Evolutionary conservation across 176 grass and related monocot genomes (phyloP).

Genomic region (Triticum timopheevii): DNA sequence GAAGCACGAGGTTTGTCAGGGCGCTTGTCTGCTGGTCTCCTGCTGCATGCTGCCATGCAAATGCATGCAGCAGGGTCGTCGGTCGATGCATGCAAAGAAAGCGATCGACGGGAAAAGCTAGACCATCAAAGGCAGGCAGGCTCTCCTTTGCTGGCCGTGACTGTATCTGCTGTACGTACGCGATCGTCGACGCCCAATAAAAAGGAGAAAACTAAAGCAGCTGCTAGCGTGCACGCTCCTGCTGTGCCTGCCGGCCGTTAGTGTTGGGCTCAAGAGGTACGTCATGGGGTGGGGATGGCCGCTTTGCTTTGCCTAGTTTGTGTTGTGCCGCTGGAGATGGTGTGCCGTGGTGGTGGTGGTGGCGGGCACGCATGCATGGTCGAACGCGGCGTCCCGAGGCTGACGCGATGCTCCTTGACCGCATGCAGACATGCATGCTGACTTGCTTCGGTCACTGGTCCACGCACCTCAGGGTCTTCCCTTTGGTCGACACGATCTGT

Average conservation of each 20-base stretch:
- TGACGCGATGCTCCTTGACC: conserved; percentile 50
- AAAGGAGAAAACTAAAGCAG: not conserved
- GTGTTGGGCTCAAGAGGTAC: not conserved
- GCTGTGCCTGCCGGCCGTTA: conserved; percentile 21
- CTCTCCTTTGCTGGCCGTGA: conserved; percentile 8
- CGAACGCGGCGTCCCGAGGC: conserved; percentile 33
- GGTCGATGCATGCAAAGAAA: conserved; percentile 40
- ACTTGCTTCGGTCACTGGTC: conserved; percentile 30
- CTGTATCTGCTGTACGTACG: not conserved
- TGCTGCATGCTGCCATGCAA: not conserved
- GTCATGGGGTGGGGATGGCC: not conserved
- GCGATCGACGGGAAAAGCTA: conserved; percentile 10
- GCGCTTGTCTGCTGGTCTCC: conserved; percentile 34
- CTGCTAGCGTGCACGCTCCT: conserved; percentile 26
- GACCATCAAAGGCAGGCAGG: conserved; percentile 2
- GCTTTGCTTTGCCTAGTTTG: conserved; percentile 1
- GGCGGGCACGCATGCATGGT: not conserved
- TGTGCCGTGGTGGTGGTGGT: not conserved
- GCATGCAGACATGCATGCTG: conserved; percentile 10
- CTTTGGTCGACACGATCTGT: not conserved
- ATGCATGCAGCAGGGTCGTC: not conserved
- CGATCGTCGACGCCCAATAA: conserved; percentile 6
- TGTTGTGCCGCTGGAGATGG: not conserved
- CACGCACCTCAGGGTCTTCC: not conserved
- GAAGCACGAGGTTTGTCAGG: conserved; percentile 44